phyloP scores from a whole-genome alignment of 192 early-diverging fungal genomes.

The Entomortierella chlamydospora region DNA sequence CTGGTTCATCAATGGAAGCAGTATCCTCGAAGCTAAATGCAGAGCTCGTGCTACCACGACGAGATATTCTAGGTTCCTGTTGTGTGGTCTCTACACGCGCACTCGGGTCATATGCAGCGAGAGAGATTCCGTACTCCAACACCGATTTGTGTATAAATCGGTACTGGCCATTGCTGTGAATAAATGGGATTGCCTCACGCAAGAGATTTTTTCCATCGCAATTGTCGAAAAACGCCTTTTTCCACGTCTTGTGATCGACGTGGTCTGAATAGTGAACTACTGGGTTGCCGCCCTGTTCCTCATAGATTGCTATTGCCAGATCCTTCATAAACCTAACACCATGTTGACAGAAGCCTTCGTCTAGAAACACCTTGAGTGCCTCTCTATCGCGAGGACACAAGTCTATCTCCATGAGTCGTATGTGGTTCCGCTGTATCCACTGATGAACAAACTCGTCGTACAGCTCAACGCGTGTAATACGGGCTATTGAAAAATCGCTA shows the following conservation, averaged over 20 bases:
- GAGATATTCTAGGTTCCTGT: not conserved
- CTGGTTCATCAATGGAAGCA: not conserved
- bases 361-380: not conserved
- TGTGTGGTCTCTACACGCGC: not conserved
- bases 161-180: not conserved
- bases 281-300: conserved; percentile 11
- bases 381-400: not conserved
- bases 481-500: not conserved
- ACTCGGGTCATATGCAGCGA: not conserved
- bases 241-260: not conserved
- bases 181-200: not conserved
- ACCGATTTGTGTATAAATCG: conserved; percentile 3
- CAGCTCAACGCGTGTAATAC: conserved; percentile 1
- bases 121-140: conserved; percentile 9
- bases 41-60: not conserved
- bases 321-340: conserved; percentile 7
- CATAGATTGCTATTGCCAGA: not conserved
- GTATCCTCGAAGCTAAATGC: not conserved
- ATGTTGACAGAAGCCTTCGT: not conserved
- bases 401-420: not conserved
- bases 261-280: not conserved
- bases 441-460: conserved; percentile 19
- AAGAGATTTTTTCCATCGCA: not conserved
- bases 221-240: not conserved
- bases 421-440: conserved; percentile 9